These are phyloP conservation scores for Phytophthora pluvialis DNA, from an alignment of 352 stramenopile genomes.

Conservation along the genomic window DNA sequence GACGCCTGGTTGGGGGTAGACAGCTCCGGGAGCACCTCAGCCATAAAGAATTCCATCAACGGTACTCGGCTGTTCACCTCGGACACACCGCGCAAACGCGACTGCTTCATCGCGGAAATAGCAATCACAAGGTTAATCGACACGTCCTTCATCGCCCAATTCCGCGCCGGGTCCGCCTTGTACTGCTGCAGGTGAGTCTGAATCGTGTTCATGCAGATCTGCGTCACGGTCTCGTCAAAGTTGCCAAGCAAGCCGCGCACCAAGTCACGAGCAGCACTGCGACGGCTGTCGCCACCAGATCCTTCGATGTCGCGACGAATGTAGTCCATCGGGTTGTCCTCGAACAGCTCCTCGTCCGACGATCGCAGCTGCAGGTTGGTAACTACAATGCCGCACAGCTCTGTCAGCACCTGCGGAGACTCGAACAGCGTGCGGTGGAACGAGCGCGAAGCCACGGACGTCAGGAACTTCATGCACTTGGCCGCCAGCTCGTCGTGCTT, in stretches of 20 bases:
- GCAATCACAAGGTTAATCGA: slow-evolving; percentile 97
- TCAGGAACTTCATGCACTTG: slow-evolving; percentile 98
- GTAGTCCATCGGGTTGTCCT: slow-evolving; percentile 98
- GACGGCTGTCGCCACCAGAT: slow-evolving; percentile 95
- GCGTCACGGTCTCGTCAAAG: slow-evolving; percentile 94
- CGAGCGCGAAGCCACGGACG: slow-evolving; percentile 93
- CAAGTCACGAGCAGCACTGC: slow-evolving; percentile 95
- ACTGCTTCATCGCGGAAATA: slow-evolving; percentile 95
- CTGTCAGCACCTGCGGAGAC: slow-evolving; percentile 69
- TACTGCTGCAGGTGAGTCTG: slow-evolving; percentile 93
- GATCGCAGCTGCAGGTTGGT: slow-evolving; percentile 98
- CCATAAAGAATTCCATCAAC: slow-evolving; percentile 97
- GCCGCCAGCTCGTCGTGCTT: slow-evolving; percentile 97
- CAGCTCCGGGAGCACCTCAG: slow-evolving; percentile 94
- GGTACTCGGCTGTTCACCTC: slow-evolving; percentile 95
- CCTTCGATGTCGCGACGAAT: slow-evolving; percentile 99
- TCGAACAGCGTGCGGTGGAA: slow-evolving; percentile 94
- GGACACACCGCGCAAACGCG: slow-evolving; percentile 91
- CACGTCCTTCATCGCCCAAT: slow-evolving; percentile 97
- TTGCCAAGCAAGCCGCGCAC: slow-evolving; percentile 95
- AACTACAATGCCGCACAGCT: slow-evolving; percentile 98
- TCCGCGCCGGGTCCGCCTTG: slow-evolving; percentile 72
- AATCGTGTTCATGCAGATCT: slow-evolving; percentile 94
- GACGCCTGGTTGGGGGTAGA: slow-evolving; percentile 82
- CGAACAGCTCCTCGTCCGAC: slow-evolving; percentile 97